phyloP scores from a whole-genome alignment of 257 asterid genomes.

The Thymus quinquecostatus region DNA sequence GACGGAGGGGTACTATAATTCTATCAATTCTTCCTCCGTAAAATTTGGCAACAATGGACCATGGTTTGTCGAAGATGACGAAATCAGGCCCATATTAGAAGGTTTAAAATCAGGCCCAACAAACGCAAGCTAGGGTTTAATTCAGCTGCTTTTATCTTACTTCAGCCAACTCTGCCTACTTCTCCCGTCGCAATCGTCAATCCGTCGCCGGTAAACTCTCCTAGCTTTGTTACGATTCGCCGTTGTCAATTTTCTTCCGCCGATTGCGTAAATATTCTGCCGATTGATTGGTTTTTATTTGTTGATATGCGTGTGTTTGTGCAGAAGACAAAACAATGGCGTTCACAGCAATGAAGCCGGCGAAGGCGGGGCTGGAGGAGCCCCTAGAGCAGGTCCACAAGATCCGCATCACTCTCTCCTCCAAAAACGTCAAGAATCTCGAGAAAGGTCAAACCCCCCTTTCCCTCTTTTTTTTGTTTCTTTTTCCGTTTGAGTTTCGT shows the following conservation, averaged over 20 bases:
- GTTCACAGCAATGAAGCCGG: slow-evolving; percentile 49
- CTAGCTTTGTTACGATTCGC: too few relatives aligned
- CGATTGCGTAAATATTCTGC: too few relatives aligned
- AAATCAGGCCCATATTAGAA: too few relatives aligned
- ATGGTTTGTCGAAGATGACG: too few relatives aligned
- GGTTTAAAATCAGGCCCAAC: too few relatives aligned
- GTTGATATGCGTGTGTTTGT: neutral
- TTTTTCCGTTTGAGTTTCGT: neutral
- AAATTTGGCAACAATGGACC: too few relatives aligned
- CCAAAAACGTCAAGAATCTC: slow-evolving; percentile 49
- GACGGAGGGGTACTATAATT: too few relatives aligned
- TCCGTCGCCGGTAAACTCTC: slow-evolving; percentile 23
- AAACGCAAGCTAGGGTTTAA: too few relatives aligned
- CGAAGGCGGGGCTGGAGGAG: slow-evolving; percentile 54
- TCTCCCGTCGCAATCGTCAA: slow-evolving; percentile 26
- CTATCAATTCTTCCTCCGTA: too few relatives aligned
- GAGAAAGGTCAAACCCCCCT: slow-evolving; percentile 41
- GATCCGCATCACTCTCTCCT: slow-evolving; percentile 58
- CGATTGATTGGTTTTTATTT: neutral
- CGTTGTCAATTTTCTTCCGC: too few relatives aligned
- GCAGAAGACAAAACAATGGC: slow-evolving; percentile 39
- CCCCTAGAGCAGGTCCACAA: slow-evolving; percentile 47
- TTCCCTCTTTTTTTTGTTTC: neutral
- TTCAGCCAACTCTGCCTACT: slow-evolving; percentile 18
- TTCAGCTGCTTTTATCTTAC: too few relatives aligned